Percentiles rank a stretch among this genome's conserved stretches.
These are phyloP conservation scores for Barnettozyma sucrosica DNA, from an alignment of 805 yeast species.

Conservation along the genomic window DNA sequence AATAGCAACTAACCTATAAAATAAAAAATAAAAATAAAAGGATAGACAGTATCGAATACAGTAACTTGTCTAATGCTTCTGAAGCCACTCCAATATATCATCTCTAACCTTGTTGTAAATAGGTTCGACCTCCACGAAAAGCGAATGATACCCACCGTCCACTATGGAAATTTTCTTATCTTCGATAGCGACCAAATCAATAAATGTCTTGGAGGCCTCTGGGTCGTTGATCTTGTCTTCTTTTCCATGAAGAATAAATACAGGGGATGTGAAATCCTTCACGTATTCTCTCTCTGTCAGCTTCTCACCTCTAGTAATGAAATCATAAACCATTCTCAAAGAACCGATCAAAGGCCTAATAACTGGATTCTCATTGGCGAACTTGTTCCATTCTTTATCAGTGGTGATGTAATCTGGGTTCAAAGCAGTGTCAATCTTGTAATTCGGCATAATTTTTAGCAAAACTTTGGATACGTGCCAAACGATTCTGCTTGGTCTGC, in stretches of 20 bases:
- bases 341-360: slow-evolving; percentile 47
- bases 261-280: slow-evolving; percentile 32
- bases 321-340: slow-evolving; percentile 50
- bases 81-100: slow-evolving; percentile 20
- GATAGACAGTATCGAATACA: too few species aligned
- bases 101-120: slow-evolving; percentile 13
- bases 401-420: slow-evolving; percentile 49
- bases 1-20: too few species aligned
- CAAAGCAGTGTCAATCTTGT: slow-evolving; percentile 50
- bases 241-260: slow-evolving; percentile 57
- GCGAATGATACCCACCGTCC: slow-evolving; percentile 37
- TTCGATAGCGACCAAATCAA: slow-evolving; percentile 9
- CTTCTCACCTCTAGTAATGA: slow-evolving; percentile 54
- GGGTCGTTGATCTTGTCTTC: slow-evolving; percentile 54
- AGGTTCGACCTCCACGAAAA: slow-evolving; percentile 24
- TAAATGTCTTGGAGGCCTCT: slow-evolving; percentile 16
- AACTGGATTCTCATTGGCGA: slow-evolving; percentile 37
- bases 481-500: slow-evolving; percentile 46
- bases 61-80: slow-evolving; percentile 9
- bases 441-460: slow-evolving; percentile 39
- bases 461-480: slow-evolving; percentile 37
- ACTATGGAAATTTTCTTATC: slow-evolving; percentile 20
- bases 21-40: not conserved
- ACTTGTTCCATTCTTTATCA: slow-evolving; percentile 41
- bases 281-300: slow-evolving; percentile 36